Base-by-base conservation (phyloP, 768 basidiomycete genomes). In the Scleroderma bovista region DNA sequence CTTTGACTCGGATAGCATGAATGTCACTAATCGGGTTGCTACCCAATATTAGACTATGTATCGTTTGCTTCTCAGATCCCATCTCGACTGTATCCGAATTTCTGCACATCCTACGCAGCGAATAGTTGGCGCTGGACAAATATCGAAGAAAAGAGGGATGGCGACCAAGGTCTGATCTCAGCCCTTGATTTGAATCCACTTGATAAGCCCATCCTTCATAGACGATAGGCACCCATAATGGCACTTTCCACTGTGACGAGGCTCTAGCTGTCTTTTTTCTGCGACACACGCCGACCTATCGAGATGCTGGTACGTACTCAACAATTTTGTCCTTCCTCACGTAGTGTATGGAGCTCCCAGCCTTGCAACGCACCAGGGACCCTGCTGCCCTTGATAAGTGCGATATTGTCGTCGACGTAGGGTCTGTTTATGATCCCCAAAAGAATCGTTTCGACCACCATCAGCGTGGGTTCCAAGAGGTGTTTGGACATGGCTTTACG, bases 171-270 rank as follows among this genome's bases (percentile, higher is more conserved):
- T 72, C 45, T 19, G 53, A n/a, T n/a, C n/a, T n/a, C n/a, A n/a
- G n/a, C n/a, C 38, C 60, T 39, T 51, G 57, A 43, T 19, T 47
- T 32, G 41, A 29, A 38, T 42, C n/a, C n/a, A n/a, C n/a, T n/a
- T n/a, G n/a, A n/a, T n/a, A n/a, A n/a, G n/a, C n/a, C 22, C 26
- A 24, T 44, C 19, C 24, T 36, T 16, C 32, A 20, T 42, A 92
- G 88, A 69, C 82, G 36, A 95, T 97, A 60, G 93, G 93, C 31
- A 96, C 94, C 1, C 93, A 97, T 68, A 91, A 87, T 51, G 94
- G 94, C 16, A 92, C 92, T 0, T 97, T 97, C 65, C 94, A 99
- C 60, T 94, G 92, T 67, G 95, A 99, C 60, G 95, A 99, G 71
- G 93, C 93, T 0, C 78, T 98, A 29, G 96, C 95, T 0, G 88